These are phyloP conservation scores for Penicillium frequentans DNA, from an alignment of 2,329 filamentous ascomycete genomes.

Conservation along the genomic window DNA sequence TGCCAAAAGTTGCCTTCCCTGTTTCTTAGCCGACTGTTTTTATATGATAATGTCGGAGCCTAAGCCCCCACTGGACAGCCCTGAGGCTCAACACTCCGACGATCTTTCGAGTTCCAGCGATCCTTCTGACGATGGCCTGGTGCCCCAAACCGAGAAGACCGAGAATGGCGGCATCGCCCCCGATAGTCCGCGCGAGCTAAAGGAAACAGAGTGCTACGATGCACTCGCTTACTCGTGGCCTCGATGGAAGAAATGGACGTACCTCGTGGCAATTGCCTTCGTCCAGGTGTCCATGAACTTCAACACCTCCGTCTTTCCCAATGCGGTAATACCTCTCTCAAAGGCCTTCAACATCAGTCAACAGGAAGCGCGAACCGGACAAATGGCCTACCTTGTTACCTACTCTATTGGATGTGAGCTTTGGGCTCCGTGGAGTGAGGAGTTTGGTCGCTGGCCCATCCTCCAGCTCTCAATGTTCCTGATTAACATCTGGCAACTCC, in stretches of 20 bases:
- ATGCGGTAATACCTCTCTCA: conserved; percentile 62
- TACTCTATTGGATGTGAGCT: conserved; percentile 82
- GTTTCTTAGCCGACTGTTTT: background rate
- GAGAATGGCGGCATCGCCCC: conserved; percentile 1
- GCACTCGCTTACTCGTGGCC: conserved; percentile 64
- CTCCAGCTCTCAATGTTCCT: conserved; percentile 69
- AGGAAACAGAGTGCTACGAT: conserved; percentile 59
- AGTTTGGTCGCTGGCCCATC: conserved; percentile 72
- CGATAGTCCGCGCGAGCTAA: conserved; percentile 36
- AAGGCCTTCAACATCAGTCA: conserved; percentile 64
- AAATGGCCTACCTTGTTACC: conserved; percentile 70
- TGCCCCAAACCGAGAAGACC: conserved; percentile 20
- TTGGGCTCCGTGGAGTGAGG: conserved; percentile 82
- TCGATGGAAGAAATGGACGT: conserved; percentile 19
- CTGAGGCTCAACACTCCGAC: background rate
- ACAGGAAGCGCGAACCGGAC: conserved; percentile 67
- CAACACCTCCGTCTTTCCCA: conserved; percentile 69
- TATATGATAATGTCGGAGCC: conserved; percentile 2
- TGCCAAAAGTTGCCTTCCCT: background rate
- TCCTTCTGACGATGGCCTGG: background rate
- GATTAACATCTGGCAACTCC: conserved; percentile 72
- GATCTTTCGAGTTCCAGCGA: background rate
- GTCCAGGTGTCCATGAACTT: conserved; percentile 75
- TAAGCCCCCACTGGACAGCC: background rate
- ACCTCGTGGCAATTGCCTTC: conserved; percentile 15